Conservation (phyloP, 306 rosid species). For the Vicia villosa region DNA sequence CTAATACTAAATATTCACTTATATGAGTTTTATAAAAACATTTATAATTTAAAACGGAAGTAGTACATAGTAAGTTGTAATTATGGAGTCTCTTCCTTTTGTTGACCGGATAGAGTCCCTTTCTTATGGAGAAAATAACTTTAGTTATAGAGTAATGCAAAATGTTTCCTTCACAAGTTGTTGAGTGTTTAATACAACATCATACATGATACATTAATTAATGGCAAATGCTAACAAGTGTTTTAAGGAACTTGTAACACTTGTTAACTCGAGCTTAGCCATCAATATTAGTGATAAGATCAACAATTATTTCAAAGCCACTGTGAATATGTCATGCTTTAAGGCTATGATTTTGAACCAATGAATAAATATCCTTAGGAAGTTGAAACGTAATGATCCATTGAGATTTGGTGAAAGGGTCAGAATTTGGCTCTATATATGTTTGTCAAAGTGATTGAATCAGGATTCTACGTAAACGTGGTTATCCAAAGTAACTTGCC, state of each 20-base stretch:
- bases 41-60: no score
- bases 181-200: not conserved
- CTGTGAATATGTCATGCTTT: not conserved
- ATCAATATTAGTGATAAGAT: no score
- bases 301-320: not conserved
- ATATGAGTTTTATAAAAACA: no score
- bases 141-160: no score
- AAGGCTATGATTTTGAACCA: constrained; percentile 27
- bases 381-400: constrained; percentile 35
- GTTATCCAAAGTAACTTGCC: constrained; percentile 44
- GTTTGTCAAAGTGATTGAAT: constrained; percentile 23
- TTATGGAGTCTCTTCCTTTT: no score
- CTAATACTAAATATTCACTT: no score
- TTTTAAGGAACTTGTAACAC: no score
- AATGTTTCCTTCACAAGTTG: not conserved
- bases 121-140: no score
- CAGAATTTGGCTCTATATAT: constrained; percentile 8
- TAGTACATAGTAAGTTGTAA: no score
- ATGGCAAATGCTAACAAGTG: not conserved
- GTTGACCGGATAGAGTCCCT: no score
- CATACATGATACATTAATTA: not conserved
- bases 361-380: constrained; percentile 18
- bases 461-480: constrained; percentile 35
- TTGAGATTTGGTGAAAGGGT: constrained; percentile 38
- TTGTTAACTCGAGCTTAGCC: no score